Base-by-base conservation (phyloP, 2,329 filamentous ascomycete genomes). In the Epichloe bromicola region DNA sequence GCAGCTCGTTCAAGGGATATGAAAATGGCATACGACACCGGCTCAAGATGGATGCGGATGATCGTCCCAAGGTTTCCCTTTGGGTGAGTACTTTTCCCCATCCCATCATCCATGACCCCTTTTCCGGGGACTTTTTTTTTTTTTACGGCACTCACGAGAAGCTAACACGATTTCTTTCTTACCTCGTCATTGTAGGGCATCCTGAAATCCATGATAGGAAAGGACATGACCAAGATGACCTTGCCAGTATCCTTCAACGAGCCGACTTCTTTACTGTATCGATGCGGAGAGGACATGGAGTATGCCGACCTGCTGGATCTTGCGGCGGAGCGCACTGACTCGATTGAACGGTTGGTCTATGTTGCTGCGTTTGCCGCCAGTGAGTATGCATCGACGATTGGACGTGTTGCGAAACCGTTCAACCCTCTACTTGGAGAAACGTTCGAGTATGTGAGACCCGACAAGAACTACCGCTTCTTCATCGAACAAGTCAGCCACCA, bases 171-270 rank as follows among this genome's bases (percentile, higher is more conserved):
- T 26, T 23, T 15, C 11, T 46, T 26, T 23, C 15, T 37, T 26
- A 3, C 17, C 17, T 14, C 5, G 1, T 30, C 17, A 23, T 38
- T 45, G 30, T 57, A 96, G 90, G 85, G 86, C 58, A 96, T 98
- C 59, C 73, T 98, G 56, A 98, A 97, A 72, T 97, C 91, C 20
- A 97, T 98, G 93, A 95, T 98, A 68, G 93, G 93, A 56, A 97
- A 98, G 67, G 93, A 98, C 64, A 97, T 98, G 93, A 97, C 93
- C 38, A 97, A 94, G 73, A 98, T 98, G 91, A 97, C 93, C 0
- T 73, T 98, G 19, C 93, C 93, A 0, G 93, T 98, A 2, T 95
- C 93, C 0, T 97, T 98, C 74, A 98, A 98, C 69, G 93, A 98
- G 67, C 93, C 93, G 0, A 98, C 93, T 0, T 97, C 93, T 5